phyloP scores from a whole-genome alignment of 352 stramenopile species.

The Phytophthora fragariaefolia region DNA sequence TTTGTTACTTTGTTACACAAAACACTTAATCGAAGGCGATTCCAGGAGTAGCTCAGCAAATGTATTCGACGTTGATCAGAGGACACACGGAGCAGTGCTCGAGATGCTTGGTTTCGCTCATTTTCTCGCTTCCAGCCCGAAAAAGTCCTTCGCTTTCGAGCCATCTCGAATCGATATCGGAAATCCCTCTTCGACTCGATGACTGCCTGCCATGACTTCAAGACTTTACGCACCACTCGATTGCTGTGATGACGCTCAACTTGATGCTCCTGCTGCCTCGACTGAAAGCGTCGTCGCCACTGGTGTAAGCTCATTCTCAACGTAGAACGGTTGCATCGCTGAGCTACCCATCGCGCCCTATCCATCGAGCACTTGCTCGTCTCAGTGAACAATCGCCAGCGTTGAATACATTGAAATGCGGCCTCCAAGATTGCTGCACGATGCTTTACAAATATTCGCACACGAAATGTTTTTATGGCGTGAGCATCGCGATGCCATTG shows the following conservation, averaged over 20 bases:
- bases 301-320: constrained; percentile 24
- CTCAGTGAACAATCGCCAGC: constrained; percentile 44
- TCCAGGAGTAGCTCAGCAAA: constrained; percentile 18
- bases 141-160: constrained; percentile 15
- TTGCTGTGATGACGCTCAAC: neutral
- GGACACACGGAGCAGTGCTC: constrained; percentile 21
- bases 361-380: constrained; percentile 32
- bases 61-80: constrained; percentile 12
- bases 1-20: neutral
- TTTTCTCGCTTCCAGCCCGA: constrained; percentile 15
- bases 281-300: constrained; percentile 34
- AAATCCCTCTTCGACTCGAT: neutral
- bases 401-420: constrained; percentile 52
- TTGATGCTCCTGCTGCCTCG: constrained; percentile 6
- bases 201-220: constrained; percentile 15
- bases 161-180: constrained; percentile 14
- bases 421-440: constrained; percentile 40
- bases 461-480: constrained; percentile 12
- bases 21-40: constrained; percentile 11
- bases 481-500: constrained; percentile 19
- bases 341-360: constrained; percentile 48
- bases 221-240: constrained; percentile 5
- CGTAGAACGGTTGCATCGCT: constrained; percentile 28
- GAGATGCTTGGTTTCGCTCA: constrained; percentile 17
- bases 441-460: constrained; percentile 29